These are phyloP conservation scores for Geotrichum candidum DNA, from an alignment of 1,139 yeast genomes.

Conservation along the genomic window DNA sequence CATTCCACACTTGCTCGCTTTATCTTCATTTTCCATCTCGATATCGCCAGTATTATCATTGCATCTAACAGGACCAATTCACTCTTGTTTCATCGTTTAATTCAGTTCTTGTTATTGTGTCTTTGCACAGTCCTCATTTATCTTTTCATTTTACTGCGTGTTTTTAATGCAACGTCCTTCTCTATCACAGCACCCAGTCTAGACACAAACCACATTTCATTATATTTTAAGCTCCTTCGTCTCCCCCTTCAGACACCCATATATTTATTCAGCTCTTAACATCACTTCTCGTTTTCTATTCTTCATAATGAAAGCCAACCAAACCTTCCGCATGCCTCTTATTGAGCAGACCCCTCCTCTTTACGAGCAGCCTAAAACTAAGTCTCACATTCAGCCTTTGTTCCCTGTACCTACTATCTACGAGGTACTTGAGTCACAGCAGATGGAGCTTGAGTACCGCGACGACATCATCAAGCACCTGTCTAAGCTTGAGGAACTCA, in stretches of 20 bases:
- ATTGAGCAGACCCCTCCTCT: constrained; percentile 1
- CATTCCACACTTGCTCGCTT: not conserved
- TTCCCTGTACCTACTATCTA: not conserved
- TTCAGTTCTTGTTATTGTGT: not conserved
- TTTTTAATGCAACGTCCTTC: not conserved
- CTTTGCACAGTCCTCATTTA: not conserved
- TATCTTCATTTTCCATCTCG: not conserved
- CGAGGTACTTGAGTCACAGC: constrained; percentile 11
- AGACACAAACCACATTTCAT: not conserved
- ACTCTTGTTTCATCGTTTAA: not conserved
- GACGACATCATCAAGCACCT: constrained; percentile 5
- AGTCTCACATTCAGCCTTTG: not conserved
- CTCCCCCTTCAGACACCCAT: not conserved
- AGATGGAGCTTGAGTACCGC: constrained; percentile 12
- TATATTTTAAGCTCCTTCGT: not conserved
- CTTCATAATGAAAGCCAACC: not conserved
- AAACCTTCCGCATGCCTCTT: constrained; percentile 7
- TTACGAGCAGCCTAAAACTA: not conserved
- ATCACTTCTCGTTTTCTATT: too few relatives aligned
- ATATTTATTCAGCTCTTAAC: not conserved
- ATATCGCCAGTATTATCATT: not conserved
- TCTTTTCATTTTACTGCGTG: not conserved
- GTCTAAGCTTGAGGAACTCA: constrained; percentile 2
- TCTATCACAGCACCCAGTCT: not conserved
- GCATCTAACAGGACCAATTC: not conserved